Percentiles rank a stretch among this genome's conserved stretches.
Evolutionary conservation across 2,329 filamentous ascomycete species (phyloP).

Genomic region (Celoporthe dispersa): DNA sequence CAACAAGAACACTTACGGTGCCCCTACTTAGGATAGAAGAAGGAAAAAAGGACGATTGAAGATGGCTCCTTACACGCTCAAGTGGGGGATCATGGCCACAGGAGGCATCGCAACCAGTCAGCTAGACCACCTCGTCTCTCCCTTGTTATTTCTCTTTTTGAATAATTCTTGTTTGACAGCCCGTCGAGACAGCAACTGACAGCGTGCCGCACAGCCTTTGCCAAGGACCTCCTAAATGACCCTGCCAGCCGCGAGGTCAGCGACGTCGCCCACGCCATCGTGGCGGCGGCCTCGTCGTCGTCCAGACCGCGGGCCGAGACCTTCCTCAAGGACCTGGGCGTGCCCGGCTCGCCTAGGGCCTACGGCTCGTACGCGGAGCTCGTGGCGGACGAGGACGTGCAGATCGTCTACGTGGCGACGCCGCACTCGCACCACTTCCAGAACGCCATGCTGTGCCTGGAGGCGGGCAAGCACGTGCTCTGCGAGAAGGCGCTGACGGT

Average conservation of each 20-base stretch:
- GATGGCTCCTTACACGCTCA: constrained; percentile 55
- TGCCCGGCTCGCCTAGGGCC: constrained; percentile 68
- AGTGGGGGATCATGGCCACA: constrained; percentile 66
- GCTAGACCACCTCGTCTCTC: constrained; percentile 1
- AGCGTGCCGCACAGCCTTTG: constrained; percentile 55
- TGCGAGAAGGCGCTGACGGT: constrained; percentile 92
- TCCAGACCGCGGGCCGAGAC: constrained; percentile 70
- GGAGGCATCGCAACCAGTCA: constrained; percentile 54
- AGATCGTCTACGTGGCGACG: constrained; percentile 88
- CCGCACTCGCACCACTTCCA: constrained; percentile 94
- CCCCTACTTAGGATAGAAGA: too few relatives aligned
- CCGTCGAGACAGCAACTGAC: constrained; percentile 13
- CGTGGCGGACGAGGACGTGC: constrained; percentile 76
- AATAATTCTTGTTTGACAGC: background rate
- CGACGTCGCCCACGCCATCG: constrained; percentile 77
- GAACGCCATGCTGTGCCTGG: constrained; percentile 82
- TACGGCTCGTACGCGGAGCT: constrained; percentile 85
- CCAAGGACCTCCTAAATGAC: constrained; percentile 78
- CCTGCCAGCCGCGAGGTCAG: constrained; percentile 69
- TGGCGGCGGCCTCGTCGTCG: constrained; percentile 79
- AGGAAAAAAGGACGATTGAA: background rate
- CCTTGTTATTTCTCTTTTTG: background rate
- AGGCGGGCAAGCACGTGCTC: constrained; percentile 84
- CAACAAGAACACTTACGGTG: background rate
- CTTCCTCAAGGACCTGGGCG: constrained; percentile 73